Evolutionary conservation across 2,329 filamentous ascomycete species (phyloP), one percentile per base, ranked within the genome.

Genomic region (Neurospora sp.): DNA sequence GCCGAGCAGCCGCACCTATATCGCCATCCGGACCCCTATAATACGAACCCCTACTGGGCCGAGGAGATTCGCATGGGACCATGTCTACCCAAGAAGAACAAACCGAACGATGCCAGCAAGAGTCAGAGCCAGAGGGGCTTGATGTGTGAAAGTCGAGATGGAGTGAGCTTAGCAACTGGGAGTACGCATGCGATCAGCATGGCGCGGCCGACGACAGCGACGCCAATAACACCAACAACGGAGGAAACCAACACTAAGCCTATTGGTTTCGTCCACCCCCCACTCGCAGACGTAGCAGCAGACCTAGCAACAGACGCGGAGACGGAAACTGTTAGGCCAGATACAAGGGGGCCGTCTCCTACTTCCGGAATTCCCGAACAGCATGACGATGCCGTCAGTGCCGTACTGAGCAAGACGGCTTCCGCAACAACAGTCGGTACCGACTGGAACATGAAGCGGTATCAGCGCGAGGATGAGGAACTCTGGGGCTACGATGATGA

Each of bases 1-100:
- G 86, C 85, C 69, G 88, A 93, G 73, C 88, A 93, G 77, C 92
- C 92, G 0, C 88, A 87, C 52, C 80, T 88, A 11, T 96, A 97
- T 79, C 85, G 88, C 67, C 93, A 97, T 76, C 93, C 91, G 1
- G 88, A 89, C 65, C 92, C 93, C 0, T 96, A 93, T 75, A 90
- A 89, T 76, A 97, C 93, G 37, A 97, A 97, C 76, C 90, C 91
- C 12, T 92, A 92, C 80, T 97, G 94, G 94, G 83, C 86, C 39
- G 91, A 96, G 77, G 94, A 97, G 80, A 96, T 97, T 74, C 85
- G 84, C 72, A 86, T 94, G 81, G 94, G 94, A 0, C 94, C 94
- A 2, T 88, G 87, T 3, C 85, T 91, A 41, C 89, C 89, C 39
- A 89, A 89, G 76, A 86, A 89, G 78, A 81, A 85, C 71, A 79